Evolutionary conservation across 495 filamentous ascomycete genomes (phyloP).

Genomic region (Annulohypoxylon stygium): DNA sequence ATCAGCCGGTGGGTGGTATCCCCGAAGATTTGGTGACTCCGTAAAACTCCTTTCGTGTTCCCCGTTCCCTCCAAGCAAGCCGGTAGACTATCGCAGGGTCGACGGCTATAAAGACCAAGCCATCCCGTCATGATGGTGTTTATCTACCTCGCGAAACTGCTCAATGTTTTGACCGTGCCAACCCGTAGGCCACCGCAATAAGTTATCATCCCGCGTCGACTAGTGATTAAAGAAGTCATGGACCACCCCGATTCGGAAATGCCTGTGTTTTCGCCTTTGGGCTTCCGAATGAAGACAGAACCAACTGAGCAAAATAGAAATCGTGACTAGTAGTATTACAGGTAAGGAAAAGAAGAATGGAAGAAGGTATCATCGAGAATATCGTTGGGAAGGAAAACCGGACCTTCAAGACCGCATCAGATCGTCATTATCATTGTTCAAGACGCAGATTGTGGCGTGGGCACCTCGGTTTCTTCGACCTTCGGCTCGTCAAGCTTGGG

Average conservation of each 20-base stretch:
- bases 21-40: constrained; percentile 40
- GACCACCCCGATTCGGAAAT: constrained; percentile 33
- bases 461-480: constrained; percentile 47
- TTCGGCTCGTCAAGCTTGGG: constrained; percentile 51
- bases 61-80: constrained; percentile 35
- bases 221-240: constrained; percentile 40
- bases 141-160: constrained; percentile 31
- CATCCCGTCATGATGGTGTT: constrained; percentile 33
- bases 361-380: constrained; percentile 34
- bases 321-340: constrained; percentile 46
- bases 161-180: constrained; percentile 27
- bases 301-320: constrained; percentile 32
- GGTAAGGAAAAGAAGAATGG: constrained; percentile 16
- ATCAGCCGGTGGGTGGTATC: constrained; percentile 31
- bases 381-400: background rate
- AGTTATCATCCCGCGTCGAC: constrained; percentile 40
- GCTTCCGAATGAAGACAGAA: constrained; percentile 28
- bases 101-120: constrained; percentile 41
- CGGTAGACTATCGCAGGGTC: constrained; percentile 29
- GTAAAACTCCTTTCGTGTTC: constrained; percentile 46
- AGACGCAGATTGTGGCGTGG: constrained; percentile 47
- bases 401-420: background rate
- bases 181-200: constrained; percentile 26
- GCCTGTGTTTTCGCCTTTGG: constrained; percentile 30
- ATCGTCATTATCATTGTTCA: constrained; percentile 1